Evolutionary conservation across 1,139 yeast genomes (phyloP).

Genomic region (Zhuliangozyma blackwelliae): DNA sequence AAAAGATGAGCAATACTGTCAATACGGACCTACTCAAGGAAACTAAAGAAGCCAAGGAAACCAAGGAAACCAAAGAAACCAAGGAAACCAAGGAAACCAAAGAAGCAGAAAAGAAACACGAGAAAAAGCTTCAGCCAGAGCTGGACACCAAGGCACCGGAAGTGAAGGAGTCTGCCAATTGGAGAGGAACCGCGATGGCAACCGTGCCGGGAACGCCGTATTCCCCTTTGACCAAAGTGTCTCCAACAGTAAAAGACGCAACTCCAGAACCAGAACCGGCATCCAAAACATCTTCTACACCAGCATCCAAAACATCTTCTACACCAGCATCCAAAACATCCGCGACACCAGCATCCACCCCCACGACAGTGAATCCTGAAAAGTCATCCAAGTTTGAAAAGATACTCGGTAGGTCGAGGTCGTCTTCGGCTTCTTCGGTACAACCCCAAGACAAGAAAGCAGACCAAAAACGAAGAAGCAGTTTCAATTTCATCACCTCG

Average conservation of each 20-base stretch:
- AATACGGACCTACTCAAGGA: conserved; percentile 5
- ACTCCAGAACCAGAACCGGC: no score
- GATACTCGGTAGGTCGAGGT: conserved; percentile 29
- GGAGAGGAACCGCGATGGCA: no score
- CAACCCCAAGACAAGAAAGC: conserved; percentile 11
- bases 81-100: conserved; percentile 4
- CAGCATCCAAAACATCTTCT: not conserved
- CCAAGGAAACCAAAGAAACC: conserved; percentile 4
- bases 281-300: not conserved
- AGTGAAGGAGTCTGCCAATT: no score
- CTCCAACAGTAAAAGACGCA: not conserved
- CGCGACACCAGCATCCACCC: not conserved
- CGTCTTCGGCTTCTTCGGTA: conserved; percentile 23
- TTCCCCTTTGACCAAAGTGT: no score
- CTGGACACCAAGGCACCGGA: no score
- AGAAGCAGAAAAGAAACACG: not conserved
- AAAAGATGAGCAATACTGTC: conserved; percentile 25
- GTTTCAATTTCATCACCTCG: conserved; percentile 9
- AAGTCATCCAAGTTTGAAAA: conserved; percentile 18
- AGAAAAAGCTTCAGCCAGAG: no score
- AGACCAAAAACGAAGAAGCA: conserved; percentile 8
- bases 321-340: not conserved
- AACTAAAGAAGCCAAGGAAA: conserved; percentile 9
- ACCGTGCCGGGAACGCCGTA: no score
- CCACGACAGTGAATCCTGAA: conserved; percentile 5